Evolutionary conservation across 176 grass and related monocot genomes (phyloP).

Genomic region (Miscanthus lutarioriparius): DNA sequence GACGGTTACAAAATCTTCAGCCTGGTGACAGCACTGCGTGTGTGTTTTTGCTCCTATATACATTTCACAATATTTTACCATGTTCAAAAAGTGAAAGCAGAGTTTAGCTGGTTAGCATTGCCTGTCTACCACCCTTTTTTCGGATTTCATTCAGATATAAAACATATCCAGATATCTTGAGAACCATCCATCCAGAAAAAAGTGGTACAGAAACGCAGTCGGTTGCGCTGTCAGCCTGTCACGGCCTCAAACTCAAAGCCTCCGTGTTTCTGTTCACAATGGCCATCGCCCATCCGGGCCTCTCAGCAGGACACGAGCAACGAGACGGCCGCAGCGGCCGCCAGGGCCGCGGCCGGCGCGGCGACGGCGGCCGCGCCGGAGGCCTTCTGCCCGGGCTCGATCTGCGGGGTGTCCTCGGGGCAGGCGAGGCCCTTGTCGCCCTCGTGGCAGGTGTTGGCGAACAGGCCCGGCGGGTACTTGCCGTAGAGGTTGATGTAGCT

Average conservation of each 20-base stretch:
- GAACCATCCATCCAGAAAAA: conserved; percentile 15
- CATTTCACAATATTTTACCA: neutral
- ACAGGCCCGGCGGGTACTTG: conserved; percentile 77
- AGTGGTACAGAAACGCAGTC: neutral
- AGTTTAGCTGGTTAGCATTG: neutral
- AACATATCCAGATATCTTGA: neutral
- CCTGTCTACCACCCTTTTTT: conserved; percentile 1
- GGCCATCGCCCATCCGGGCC: neutral
- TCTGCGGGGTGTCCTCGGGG: conserved; percentile 41
- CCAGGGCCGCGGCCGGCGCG: neutral
- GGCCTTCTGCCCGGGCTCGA: conserved; percentile 25
- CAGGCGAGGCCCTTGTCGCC: conserved; percentile 52
- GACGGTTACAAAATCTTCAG: neutral
- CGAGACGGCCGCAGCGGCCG: neutral
- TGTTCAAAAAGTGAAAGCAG: neutral
- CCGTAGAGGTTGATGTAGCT: conserved; percentile 77
- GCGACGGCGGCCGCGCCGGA: neutral
- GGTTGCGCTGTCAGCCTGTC: neutral
- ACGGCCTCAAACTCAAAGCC: neutral
- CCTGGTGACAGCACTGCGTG: neutral
- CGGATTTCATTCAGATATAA: neutral
- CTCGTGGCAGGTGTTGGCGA: conserved; percentile 63
- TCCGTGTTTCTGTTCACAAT: neutral
- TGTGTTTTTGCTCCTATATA: neutral
- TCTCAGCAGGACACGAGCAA: conserved; percentile 26